phyloP scores from a whole-genome alignment of 129 eudicot species.

The Lactuca saligna region DNA sequence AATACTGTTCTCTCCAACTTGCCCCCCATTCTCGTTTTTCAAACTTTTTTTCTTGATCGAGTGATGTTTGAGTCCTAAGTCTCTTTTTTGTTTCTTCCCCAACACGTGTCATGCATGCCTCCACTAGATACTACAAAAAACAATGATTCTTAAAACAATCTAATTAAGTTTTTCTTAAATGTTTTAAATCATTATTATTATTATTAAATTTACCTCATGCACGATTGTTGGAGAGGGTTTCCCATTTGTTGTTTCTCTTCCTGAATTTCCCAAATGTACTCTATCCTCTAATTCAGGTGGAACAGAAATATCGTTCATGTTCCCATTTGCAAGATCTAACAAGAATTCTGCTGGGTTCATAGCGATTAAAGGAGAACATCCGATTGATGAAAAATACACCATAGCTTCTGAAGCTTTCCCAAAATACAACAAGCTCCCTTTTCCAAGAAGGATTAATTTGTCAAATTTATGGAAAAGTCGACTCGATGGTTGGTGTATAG shows the following conservation, averaged over 20 bases:
- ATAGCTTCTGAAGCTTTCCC: constrained; percentile 47
- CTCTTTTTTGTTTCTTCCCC: constrained; percentile 71
- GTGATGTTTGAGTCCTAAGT: constrained; percentile 47
- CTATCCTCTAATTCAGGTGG: constrained; percentile 31
- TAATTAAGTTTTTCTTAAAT: background rate
- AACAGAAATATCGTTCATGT: constrained; percentile 31
- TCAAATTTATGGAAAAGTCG: constrained; percentile 47
- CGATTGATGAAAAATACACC: constrained; percentile 41
- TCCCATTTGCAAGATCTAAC: constrained; percentile 53
- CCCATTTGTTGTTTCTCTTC: constrained; percentile 13
- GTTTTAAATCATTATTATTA: background rate
- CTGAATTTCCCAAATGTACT: constrained; percentile 19
- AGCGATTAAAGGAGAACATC: constrained; percentile 36
- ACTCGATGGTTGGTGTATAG: constrained; percentile 62
- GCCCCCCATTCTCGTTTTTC: constrained; percentile 59
- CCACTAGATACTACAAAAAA: constrained; percentile 71
- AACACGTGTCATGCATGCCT: constrained; percentile 70
- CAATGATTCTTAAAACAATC: background rate
- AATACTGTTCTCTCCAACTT: constrained; percentile 46
- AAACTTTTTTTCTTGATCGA: constrained; percentile 59
- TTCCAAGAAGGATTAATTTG: constrained; percentile 43
- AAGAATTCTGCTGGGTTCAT: constrained; percentile 56
- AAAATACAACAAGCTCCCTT: constrained; percentile 40
- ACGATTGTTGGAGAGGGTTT: constrained; percentile 22
- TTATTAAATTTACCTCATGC: constrained; percentile 23